These are phyloP conservation scores for Eustoma russellianum DNA, from an alignment of 257 asterid genomes.

Conservation along the genomic window DNA sequence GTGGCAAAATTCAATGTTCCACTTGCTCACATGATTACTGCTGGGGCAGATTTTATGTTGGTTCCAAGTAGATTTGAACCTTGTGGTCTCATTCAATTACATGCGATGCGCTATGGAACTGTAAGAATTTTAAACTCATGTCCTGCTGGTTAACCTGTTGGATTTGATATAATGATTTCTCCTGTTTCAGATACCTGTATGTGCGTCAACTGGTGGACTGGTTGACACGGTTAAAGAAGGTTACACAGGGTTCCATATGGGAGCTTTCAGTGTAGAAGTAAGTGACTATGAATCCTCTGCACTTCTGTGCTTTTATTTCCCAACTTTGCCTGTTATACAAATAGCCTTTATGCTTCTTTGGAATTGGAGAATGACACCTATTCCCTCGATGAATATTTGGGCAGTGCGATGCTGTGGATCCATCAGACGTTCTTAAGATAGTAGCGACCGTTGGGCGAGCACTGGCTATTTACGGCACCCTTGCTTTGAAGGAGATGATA, in stretches of 20 bases:
- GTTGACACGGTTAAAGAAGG: conserved; percentile 93
- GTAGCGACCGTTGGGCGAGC: conserved; percentile 55
- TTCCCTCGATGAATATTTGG: conserved; percentile 8
- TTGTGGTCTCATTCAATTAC: conserved; percentile 94
- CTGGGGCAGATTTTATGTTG: conserved; percentile 81
- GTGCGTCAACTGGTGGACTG: conserved; percentile 96
- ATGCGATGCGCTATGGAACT: conserved; percentile 98
- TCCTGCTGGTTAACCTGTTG: background rate
- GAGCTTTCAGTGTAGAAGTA: conserved; percentile 78
- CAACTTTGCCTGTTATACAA: background rate
- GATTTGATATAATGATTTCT: conserved; percentile 2
- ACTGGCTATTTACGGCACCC: conserved; percentile 44
- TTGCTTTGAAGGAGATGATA: conserved; percentile 58
- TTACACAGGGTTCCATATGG: conserved; percentile 94
- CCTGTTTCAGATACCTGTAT: conserved; percentile 55
- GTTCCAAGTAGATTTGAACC: conserved; percentile 96
- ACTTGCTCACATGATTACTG: conserved; percentile 80
- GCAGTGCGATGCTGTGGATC: conserved; percentile 69
- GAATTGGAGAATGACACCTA: background rate
- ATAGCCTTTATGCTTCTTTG: background rate
- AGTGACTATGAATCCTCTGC: background rate
- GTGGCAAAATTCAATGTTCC: conserved; percentile 83
- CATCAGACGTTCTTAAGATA: conserved; percentile 63
- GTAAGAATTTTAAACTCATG: conserved; percentile 30
- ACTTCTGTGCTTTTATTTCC: background rate